Evolutionary conservation across 2,329 filamentous ascomycete species (phyloP), one percentile per base, ranked within the genome.

Genomic region (Parafenestella ontariensis): DNA sequence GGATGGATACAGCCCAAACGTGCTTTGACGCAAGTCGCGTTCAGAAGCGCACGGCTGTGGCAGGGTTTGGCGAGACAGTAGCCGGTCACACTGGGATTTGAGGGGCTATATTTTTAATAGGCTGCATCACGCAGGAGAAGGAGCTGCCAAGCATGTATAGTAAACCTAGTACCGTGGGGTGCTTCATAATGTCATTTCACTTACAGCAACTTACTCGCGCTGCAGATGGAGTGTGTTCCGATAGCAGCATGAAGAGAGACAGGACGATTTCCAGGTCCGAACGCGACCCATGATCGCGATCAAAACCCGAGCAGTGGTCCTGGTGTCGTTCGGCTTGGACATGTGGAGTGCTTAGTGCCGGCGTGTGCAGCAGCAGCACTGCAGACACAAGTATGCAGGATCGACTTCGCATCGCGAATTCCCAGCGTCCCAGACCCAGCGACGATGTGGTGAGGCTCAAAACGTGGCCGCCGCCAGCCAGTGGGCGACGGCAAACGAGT

Each of bases 41-140:
- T 67, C 46, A 66, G 31, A 15, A 34, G 69, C 61, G 65, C 61
- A 59, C 52, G 54, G 40, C 24, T 41, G 29, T 44, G 42, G 54
- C 69, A 73, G 66, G 68, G 65, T 65, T 68, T 69, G 62, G 68
- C 71, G 69, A 74, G 57, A 39, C 28, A 11, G 29, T 40, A 26
- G 45, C 51, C 58, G 50, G 58, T 46, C 48, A 42, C 51, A 23
- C 52, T 58, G 61, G 59, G 49, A 59, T 60, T 54, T 28, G 46
- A 57, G 44, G 62, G 55, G 49, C 48, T 37, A 46, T 52, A 59
- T 51, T 61, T 59, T 57, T 62, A 55, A 68, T 64, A 67, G 59
- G 54, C 57, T 68, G 52, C 52, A 72, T 59, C 62, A 65, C 56
- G 69, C 68, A 71, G 68, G 68, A 70, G 64, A 63, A 50, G 55